Base-by-base conservation (phyloP, 2,329 filamentous ascomycete species). In the Nemania abortiva region DNA sequence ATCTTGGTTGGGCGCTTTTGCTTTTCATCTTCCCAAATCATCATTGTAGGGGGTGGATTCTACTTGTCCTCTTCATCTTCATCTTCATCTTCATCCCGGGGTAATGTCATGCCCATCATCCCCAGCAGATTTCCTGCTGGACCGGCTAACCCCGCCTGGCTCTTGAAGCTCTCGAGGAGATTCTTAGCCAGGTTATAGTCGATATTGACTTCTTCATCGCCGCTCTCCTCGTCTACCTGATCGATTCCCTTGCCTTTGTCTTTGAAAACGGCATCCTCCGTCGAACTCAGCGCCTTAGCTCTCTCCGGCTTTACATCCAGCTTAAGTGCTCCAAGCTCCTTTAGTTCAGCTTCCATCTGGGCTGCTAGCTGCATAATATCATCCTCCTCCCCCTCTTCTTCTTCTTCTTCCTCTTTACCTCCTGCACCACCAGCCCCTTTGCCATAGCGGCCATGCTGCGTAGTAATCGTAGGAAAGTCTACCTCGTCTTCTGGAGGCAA, bases 181-280 rank as follows among this genome's bases (percentile, higher is more conserved):
- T 98, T 98, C 79, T 92, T 94, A 20, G 93, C 94, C 27, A 99
- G 84, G 70, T 96, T 95, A 74, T 94, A 92, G 77, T 98, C 93
- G 31, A 96, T 89, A 71, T 94, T 86, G 4, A 96, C 87, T 62
- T 91, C 89, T 0, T 88, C 86, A 10, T 88, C 82, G 2, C 80
- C 81, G 10, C 83, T 84, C 9, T 85, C 83, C 31, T 85, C 81
- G 7, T 83, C 79, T 58, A 80, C 79, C 2, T 78, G 75, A 2
- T 75, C 69, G 29, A 62, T 53, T 34, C 59, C 74, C 64, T 71
- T 72, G 53, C 68, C 68, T 67, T 75, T 72, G 50, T 63, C 68
- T 68, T 73, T 54, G 6, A 50, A 58, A 60, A 69, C 70, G 5
- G 50, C 52, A 39, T 71, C 74, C 6, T 71, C 75, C 57, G 77